Conservation (phyloP, 495 filamentous ascomycete genomes). For the Platismatia glauca region DNA sequence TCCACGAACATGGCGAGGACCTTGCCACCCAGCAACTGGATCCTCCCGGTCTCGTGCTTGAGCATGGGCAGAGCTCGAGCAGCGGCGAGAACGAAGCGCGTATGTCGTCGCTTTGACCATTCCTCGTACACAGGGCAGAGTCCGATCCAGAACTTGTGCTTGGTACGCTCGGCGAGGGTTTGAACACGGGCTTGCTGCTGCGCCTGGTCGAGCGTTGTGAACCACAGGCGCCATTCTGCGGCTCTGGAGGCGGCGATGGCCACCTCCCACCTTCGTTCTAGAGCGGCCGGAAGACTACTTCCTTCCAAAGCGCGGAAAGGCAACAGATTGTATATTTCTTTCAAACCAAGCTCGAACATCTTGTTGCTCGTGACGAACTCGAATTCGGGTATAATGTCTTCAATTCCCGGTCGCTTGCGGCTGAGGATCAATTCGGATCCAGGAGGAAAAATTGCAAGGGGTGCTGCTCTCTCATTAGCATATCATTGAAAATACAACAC, state of each 20-base stretch:
- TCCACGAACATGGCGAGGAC: no score
- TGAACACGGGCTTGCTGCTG: background rate
- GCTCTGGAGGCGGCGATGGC: background rate
- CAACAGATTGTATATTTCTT: background rate
- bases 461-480: background rate
- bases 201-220: background rate
- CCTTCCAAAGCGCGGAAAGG: background rate
- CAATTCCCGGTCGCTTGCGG: no score
- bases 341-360: background rate
- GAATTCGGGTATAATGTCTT: background rate
- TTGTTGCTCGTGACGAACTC: background rate
- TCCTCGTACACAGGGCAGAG: background rate
- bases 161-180: background rate
- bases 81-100: background rate
- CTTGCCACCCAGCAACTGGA: no score
- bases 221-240: background rate
- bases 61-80: background rate
- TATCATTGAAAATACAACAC: background rate
- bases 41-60: no score
- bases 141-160: background rate
- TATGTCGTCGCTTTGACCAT: background rate
- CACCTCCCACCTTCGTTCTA: background rate
- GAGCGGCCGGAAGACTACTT: background rate
- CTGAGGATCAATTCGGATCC: background rate
- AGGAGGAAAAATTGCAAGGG: background rate